A percentile compares a stretch with the other conserved stretches of the same genome.
These are phyloP conservation scores for Byssochlamys sp. DNA, from an alignment of 2,329 filamentous ascomycete species.

Conservation along the genomic window DNA sequence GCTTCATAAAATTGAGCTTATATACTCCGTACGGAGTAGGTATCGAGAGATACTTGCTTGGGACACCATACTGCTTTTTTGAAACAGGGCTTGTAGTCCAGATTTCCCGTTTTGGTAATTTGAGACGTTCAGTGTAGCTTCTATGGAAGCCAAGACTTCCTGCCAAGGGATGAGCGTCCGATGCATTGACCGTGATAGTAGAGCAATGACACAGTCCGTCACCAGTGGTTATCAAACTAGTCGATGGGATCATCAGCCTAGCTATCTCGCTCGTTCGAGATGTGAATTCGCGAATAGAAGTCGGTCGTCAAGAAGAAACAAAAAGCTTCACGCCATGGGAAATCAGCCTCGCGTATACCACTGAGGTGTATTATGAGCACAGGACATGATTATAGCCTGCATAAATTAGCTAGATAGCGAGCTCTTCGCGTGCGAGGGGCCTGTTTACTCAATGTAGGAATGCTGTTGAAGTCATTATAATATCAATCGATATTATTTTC, in stretches of 20 bases:
- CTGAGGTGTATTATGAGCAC: too few relatives aligned
- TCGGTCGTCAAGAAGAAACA: background rate
- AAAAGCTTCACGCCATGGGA: background rate
- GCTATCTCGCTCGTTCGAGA: background rate
- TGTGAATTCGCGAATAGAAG: background rate
- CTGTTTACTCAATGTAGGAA: background rate
- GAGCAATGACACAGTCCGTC: background rate
- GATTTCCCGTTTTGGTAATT: background rate
- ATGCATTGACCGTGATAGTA: background rate
- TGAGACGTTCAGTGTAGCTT: background rate
- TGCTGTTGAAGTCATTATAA: background rate
- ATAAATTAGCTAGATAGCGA: background rate
- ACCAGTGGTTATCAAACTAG: background rate
- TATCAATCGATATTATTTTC: background rate
- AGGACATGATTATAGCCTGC: too few relatives aligned
- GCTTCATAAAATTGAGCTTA: background rate
- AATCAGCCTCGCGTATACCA: background rate
- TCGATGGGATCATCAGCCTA: background rate
- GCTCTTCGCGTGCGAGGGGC: background rate
- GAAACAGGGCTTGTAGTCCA: background rate
- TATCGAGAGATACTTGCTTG: background rate
- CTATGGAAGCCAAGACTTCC: background rate
- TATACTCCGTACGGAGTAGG: background rate
- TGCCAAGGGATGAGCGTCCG: background rate
- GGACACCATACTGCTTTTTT: background rate